A percentile compares a stretch with the other conserved stretches of the same genome.
These are phyloP conservation scores for Boletus fagicola DNA, from an alignment of 768 basidiomycete species.

Conservation along the genomic window DNA sequence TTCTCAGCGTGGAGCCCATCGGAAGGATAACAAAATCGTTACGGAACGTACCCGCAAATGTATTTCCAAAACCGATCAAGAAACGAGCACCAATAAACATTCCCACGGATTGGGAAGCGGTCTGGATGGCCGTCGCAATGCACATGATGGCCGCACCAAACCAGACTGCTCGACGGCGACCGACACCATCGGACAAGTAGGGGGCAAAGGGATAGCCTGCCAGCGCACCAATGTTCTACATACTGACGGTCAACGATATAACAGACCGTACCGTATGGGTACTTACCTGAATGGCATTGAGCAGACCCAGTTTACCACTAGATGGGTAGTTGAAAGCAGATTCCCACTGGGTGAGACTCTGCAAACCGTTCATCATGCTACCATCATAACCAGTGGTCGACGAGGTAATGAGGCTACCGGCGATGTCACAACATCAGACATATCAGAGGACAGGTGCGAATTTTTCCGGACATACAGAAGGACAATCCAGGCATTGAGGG, in stretches of 20 bases:
- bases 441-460: neutral
- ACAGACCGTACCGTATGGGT: neutral
- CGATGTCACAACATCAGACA: neutral
- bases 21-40: neutral
- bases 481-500: conserved; percentile 68
- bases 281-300: conserved; percentile 69
- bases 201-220: conserved; percentile 70
- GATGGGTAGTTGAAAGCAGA: conserved; percentile 56
- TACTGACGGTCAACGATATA: neutral
- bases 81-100: conserved; percentile 84
- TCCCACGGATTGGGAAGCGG: conserved; percentile 65
- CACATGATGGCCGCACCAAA: conserved; percentile 70
- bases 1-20: neutral
- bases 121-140: conserved; percentile 63
- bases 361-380: conserved; percentile 78
- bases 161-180: conserved; percentile 63
- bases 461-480: conserved; percentile 50
- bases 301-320: conserved; percentile 57
- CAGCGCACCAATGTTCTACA: conserved; percentile 67
- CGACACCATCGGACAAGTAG: conserved; percentile 68
- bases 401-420: conserved; percentile 62
- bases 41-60: conserved; percentile 54
- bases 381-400: conserved; percentile 76
- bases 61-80: conserved; percentile 73
- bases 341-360: conserved; percentile 67